Evolutionary conservation across 2,329 filamentous ascomycete species (phyloP), one percentile per base, ranked within the genome.

Genomic region (Aspergillus fructus): DNA sequence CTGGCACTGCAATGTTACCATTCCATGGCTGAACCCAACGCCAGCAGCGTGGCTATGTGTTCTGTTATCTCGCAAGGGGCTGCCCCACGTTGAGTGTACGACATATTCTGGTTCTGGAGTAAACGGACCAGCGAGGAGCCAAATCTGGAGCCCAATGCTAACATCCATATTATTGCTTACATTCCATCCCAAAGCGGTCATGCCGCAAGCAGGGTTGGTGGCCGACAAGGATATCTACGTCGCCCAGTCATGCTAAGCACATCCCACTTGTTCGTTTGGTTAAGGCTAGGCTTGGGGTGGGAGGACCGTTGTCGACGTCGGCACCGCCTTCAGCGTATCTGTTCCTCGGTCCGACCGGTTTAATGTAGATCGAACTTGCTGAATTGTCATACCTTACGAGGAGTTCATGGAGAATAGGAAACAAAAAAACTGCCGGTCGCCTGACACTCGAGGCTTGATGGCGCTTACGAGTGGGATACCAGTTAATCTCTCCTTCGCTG

Each of bases 401-500:
- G 15, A 37, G 6, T n/a, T 13, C 6, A 37, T 6, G 34, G 34
- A 37, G 34, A 37, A 13, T 4, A 37, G 34, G 34, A 13, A 15
- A 11, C 27, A 9, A 30, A 11, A 30, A 30, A 30, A 11, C 27
- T 30, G 27, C 27, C 27, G 9, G 27, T 30, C 27, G 27, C 27
- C 27, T 30, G 9, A 9, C 27, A 30, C 3, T 30, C 9, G 8
- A 30, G 27, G 27, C 9, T 30, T 37, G 15, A 37, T 15, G 15
- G 34, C 13, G 13, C 34, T 9, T 30, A 37, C 13, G 13, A 7
- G 34, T 37, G 27, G 27, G 9, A 30, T 30, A 30, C 9, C 34
- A 37, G 34, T 53, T 56, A 75, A 57, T 76, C 74, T 51, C 66
- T 64, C 51, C 74, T 68, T 51, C 73, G 52, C 43, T 52, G 67